Conservation (phyloP, 441 rosid species). For the Erodium trifolium region DNA sequence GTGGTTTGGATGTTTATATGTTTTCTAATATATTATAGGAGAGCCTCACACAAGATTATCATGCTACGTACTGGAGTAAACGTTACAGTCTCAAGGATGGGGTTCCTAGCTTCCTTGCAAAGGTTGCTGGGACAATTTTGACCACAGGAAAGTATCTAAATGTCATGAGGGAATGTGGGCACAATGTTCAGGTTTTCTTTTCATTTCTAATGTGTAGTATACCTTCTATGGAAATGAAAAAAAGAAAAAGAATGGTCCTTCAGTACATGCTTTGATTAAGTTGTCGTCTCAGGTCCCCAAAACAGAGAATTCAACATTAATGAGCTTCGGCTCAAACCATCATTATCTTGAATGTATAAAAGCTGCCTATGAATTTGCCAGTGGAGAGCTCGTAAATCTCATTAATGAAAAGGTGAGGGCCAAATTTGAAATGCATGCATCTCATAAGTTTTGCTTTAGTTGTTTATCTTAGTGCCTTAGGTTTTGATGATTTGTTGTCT, state of each 20-base stretch:
- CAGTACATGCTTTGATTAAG: slow-evolving; percentile 17
- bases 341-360: slow-evolving; percentile 93
- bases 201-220: slow-evolving; percentile 6
- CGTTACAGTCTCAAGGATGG: slow-evolving; percentile 90
- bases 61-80: slow-evolving; percentile 76
- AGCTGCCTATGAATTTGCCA: slow-evolving; percentile 83
- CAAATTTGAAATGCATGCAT: slow-evolving; percentile 8
- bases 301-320: slow-evolving; percentile 73
- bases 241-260: slow-evolving; percentile 8
- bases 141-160: slow-evolving; percentile 92
- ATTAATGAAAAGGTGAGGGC: slow-evolving; percentile 67
- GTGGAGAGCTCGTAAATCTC: slow-evolving; percentile 74
- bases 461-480: slow-evolving; percentile 10
- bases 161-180: slow-evolving; percentile 98
- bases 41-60: slow-evolving; percentile 84
- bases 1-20: slow-evolving; percentile 23
- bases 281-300: slow-evolving; percentile 54
- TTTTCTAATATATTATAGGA: slow-evolving; percentile 44
- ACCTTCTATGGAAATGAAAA: not conserved
- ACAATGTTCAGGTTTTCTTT: slow-evolving; percentile 72
- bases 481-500: slow-evolving; percentile 14
- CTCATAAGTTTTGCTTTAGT: slow-evolving; percentile 10
- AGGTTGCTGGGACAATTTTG: slow-evolving; percentile 82
- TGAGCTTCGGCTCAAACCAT: slow-evolving; percentile 77
- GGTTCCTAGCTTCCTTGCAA: slow-evolving; percentile 92